Percentiles rank a stretch among this genome's conserved stretches.
Evolutionary conservation across 345 rosid genomes (phyloP).

Genomic region (Euclidium syriacum): DNA sequence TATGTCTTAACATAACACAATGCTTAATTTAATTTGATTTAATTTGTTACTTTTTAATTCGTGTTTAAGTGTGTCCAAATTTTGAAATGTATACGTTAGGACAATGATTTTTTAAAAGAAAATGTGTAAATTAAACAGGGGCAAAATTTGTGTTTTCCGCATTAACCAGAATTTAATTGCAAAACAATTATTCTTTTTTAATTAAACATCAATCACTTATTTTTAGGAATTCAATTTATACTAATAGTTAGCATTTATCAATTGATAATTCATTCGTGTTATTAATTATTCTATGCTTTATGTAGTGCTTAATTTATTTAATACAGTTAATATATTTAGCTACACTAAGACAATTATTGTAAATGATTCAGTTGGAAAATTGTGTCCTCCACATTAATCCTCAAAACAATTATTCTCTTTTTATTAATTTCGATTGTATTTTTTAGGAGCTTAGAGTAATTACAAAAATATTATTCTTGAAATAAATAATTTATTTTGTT

Average conservation of each 20-base stretch:
- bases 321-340: too few relatives aligned
- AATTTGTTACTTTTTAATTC: not conserved
- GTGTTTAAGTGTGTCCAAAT: not conserved
- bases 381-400: slow-evolving; percentile 7
- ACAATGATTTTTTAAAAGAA: slow-evolving; percentile 5
- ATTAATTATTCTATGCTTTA: too few relatives aligned
- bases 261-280: too few relatives aligned
- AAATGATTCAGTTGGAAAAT: slow-evolving; percentile 1
- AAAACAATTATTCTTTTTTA: slow-evolving; percentile 9
- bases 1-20: not conserved
- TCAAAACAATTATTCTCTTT: slow-evolving; percentile 7
- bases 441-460: not conserved
- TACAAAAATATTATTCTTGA: not conserved
- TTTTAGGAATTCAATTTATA: too few relatives aligned
- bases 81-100: slow-evolving; percentile 15
- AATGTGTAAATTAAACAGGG: not conserved
- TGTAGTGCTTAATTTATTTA: too few relatives aligned
- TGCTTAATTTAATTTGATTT: slow-evolving; percentile 1
- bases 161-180: not conserved
- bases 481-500: not conserved
- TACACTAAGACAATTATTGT: too few relatives aligned
- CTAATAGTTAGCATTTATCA: too few relatives aligned
- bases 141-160: slow-evolving; percentile 4
- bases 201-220: too few relatives aligned
- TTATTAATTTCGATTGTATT: not conserved